phyloP scores from a whole-genome alignment of 2,329 filamentous ascomycete genomes.

The Aspergillus costaricaensis region DNA sequence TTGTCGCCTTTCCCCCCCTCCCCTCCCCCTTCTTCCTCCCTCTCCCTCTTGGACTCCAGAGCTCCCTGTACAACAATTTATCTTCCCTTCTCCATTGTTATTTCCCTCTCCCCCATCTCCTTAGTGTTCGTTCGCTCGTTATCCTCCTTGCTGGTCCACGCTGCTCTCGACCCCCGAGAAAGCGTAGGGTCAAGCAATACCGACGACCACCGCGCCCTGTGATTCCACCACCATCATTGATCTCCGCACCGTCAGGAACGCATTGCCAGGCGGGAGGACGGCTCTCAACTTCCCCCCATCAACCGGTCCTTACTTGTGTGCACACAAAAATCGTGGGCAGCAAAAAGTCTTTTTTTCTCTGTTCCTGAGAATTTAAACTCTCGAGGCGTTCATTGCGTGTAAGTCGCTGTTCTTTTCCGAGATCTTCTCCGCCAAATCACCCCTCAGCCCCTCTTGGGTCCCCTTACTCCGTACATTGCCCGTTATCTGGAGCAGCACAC shows the following conservation, averaged over 20 bases:
- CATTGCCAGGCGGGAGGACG: conserved; percentile 16
- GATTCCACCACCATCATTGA: conserved; percentile 30
- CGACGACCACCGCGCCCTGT: conserved; percentile 19
- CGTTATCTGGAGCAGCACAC: conserved; percentile 30
- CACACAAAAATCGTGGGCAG: conserved; percentile 11
- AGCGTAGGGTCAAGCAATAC: conserved; percentile 16
- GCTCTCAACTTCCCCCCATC: conserved; percentile 14
- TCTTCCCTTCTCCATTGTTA: conserved; percentile 21
- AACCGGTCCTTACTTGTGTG: conserved; percentile 27
- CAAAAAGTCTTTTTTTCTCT: conserved; percentile 12
- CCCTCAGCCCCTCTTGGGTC: conserved; percentile 40
- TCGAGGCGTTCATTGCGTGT: conserved; percentile 44
- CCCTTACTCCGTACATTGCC: conserved; percentile 43
- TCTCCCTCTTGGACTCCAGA: conserved; percentile 16
- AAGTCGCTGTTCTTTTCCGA: conserved; percentile 32
- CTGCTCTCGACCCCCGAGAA: conserved; percentile 18
- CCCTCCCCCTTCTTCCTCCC: conserved; percentile 19
- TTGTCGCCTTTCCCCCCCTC: conserved; percentile 26
- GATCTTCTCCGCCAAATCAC: conserved; percentile 34
- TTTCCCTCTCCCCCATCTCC: conserved; percentile 9
- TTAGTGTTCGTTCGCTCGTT: conserved; percentile 29
- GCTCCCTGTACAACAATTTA: conserved; percentile 33
- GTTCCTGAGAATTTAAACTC: conserved; percentile 24
- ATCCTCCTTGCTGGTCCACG: conserved; percentile 14
- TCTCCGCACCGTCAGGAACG: conserved; percentile 38